A percentile compares a stretch with the other conserved stretches of the same genome.
Conservation (phyloP, 805 yeast species). For the Starmerella stigmatis region DNA sequence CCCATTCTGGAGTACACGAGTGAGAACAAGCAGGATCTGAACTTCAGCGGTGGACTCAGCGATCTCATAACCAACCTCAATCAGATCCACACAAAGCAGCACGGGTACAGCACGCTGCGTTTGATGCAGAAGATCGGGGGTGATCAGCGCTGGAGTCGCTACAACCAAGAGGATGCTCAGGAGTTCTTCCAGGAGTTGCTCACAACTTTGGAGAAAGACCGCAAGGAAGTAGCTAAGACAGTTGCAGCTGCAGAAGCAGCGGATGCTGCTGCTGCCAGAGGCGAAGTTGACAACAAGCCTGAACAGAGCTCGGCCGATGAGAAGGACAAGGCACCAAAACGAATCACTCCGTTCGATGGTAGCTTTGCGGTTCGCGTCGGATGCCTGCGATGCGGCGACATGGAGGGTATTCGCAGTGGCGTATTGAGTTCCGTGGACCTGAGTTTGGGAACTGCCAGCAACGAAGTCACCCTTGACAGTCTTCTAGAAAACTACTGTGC, state of each 20-base stretch:
- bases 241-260: neutral
- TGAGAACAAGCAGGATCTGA: conserved; percentile 29
- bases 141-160: conserved; percentile 59
- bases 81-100: conserved; percentile 25
- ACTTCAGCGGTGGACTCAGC: conserved; percentile 23
- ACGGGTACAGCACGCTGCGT: conserved; percentile 26
- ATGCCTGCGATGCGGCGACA: conserved; percentile 83
- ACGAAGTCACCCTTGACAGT: conserved; percentile 18
- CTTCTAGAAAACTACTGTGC: conserved; percentile 31
- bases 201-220: conserved; percentile 28
- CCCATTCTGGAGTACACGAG: conserved; percentile 49
- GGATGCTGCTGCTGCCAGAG: too few relatives aligned
- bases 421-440: conserved; percentile 41
- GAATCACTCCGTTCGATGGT: conserved; percentile 85
- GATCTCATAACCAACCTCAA: conserved; percentile 26
- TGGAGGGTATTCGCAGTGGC: conserved; percentile 80
- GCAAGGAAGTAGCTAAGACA: conserved; percentile 16
- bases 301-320: neutral
- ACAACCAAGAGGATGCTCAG: conserved; percentile 93
- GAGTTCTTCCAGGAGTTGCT: conserved; percentile 68
- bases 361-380: conserved; percentile 80
- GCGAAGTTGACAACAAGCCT: neutral
- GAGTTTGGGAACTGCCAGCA: conserved; percentile 18
- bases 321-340: conserved; percentile 1
- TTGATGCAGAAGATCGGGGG: conserved; percentile 23